Conservation (phyloP, 2,329 filamentous ascomycete species). For the Fusarium oxysporum region DNA sequence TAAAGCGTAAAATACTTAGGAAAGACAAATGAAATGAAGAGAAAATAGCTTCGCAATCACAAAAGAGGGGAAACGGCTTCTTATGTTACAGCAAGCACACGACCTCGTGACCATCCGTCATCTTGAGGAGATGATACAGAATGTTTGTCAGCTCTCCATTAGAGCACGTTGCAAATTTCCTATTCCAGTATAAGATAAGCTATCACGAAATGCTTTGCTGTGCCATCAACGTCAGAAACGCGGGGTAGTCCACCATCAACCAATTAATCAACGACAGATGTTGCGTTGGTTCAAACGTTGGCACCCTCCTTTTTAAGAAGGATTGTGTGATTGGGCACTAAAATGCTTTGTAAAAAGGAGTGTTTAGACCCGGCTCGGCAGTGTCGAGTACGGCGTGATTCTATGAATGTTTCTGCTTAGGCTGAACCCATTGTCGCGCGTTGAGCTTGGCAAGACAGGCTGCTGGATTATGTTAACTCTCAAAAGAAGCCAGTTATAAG, state of each 20-base stretch:
- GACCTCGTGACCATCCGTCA: slow-evolving; percentile 30
- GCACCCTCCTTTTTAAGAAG: background rate
- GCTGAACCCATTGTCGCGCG: no score
- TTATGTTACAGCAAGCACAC: slow-evolving; percentile 4
- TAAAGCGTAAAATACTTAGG: background rate
- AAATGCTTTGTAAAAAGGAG: no score
- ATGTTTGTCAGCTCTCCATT: slow-evolving; percentile 22
- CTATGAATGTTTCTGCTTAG: background rate
- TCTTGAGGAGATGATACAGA: background rate
- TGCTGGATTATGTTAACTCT: background rate
- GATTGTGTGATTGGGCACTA: background rate
- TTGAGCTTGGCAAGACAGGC: background rate
- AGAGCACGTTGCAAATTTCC: slow-evolving; percentile 1
- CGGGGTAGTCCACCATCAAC: slow-evolving; percentile 26
- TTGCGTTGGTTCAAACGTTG: background rate
- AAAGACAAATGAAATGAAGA: background rate
- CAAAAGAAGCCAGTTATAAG: background rate
- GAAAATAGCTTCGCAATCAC: background rate
- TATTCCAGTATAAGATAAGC: slow-evolving; percentile 17
- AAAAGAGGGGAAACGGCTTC: slow-evolving; percentile 17
- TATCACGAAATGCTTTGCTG: background rate
- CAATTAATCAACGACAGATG: background rate
- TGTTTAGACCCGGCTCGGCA: background rate
- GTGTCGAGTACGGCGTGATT: background rate
- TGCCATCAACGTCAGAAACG: slow-evolving; percentile 39